Evolutionary conservation across 495 filamentous ascomycete genomes (phyloP), one percentile per base, ranked within the genome.

Genomic region (Penicillium cataractarum): DNA sequence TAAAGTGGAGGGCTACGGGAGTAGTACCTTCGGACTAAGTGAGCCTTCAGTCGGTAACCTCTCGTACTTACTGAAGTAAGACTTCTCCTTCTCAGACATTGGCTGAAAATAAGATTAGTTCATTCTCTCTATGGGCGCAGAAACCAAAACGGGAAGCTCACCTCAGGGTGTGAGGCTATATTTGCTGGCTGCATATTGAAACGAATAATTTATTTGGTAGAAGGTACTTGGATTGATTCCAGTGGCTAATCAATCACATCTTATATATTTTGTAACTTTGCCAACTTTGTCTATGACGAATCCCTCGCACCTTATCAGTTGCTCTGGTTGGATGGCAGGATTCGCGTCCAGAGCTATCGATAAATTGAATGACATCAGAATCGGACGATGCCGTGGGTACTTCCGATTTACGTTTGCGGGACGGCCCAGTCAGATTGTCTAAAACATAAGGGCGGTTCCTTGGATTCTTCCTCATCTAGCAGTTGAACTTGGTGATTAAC

Each of bases 361-460:
- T 19, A 7, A n/a, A n/a, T 27, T 27, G 49, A 19, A 52, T 52
- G 49, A 52, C 49, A 52, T 52, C 49, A 52, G 26, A 31, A 19
- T 32, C 7, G 49, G 27, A n/a, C 2, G 3, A 10, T n/a, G n/a
- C 15, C 49, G 49, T 52, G 49, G 49, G 49, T 52, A 6, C 2
- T 3, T 52, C 7, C 4, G 12, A n/a, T 52, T 32, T 13, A 9
- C 15, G 15, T 32, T 46, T 46, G 42, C 40, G 40, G 40, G 40
- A 46, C 3, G 42, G 24, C 42, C 42, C 42, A 46, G 21, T 24
- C 8, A 46, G 42, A 13, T 21, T 10, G 8, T 44, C 21, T 44
- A n/a, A 44, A 44, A 22, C 22, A 13, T 13, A 10, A 44, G 40
- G 19, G 15, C 40, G 40, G 6, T 5, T 12, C 35, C 13, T 15